phyloP scores from a whole-genome alignment of 768 basidiomycete species.

The Phanerodontia chrysosporium region DNA sequence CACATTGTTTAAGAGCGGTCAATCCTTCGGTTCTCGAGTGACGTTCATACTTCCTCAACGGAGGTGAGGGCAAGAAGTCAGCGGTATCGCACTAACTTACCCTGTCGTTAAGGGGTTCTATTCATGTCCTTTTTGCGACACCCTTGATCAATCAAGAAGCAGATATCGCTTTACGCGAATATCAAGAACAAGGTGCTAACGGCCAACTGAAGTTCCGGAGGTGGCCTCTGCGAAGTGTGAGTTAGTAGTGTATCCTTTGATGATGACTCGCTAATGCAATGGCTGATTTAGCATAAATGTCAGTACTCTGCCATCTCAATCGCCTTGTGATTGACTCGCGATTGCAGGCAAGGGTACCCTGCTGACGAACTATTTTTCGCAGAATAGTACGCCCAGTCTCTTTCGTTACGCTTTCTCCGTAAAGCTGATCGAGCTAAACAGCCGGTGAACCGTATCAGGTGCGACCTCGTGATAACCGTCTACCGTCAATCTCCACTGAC shows the following conservation, averaged over 20 bases:
- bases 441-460: constrained; percentile 83
- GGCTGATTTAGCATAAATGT: constrained; percentile 63
- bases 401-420: constrained; percentile 1
- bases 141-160: constrained; percentile 39
- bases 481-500: too few relatives aligned
- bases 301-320: constrained; percentile 10
- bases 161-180: constrained; percentile 55
- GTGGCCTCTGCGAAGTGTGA: constrained; percentile 66
- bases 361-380: constrained; percentile 80
- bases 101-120: constrained; percentile 43
- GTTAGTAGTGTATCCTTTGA: constrained; percentile 16
- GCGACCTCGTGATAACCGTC: too few relatives aligned
- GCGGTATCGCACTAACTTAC: neutral
- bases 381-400: constrained; percentile 70
- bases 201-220: constrained; percentile 61
- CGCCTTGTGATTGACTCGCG: constrained; percentile 2
- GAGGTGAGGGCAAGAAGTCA: neutral
- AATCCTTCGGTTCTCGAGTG: neutral
- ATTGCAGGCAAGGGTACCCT: constrained; percentile 59
- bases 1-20: constrained; percentile 1
- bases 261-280: constrained; percentile 14
- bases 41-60: constrained; percentile 15
- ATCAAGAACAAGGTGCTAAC: constrained; percentile 59
- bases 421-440: constrained; percentile 23
- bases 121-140: constrained; percentile 49